Conservation (phyloP, 2,329 filamentous ascomycete species). For the Colletotrichum scovillei region DNA sequence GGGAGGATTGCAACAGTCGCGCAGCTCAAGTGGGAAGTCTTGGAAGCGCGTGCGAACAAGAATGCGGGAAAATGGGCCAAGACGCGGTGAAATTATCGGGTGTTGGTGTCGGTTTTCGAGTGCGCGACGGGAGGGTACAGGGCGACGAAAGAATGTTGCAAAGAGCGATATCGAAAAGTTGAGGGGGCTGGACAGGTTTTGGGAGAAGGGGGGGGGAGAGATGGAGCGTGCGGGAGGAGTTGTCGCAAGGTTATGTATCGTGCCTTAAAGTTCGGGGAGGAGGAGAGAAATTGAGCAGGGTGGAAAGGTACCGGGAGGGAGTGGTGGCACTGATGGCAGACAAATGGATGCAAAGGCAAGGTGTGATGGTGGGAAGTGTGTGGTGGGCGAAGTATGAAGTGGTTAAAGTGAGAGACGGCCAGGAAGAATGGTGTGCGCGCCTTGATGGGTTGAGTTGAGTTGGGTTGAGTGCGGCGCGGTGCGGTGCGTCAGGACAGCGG, state of each 20-base stretch:
- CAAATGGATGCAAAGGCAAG: conserved; percentile 23
- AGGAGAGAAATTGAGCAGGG: conserved; percentile 16
- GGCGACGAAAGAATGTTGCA: conserved; percentile 27
- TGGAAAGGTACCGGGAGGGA: conserved; percentile 25
- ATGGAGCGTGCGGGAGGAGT: conserved; percentile 23
- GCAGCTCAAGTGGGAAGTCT: conserved; percentile 11
- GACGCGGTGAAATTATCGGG: conserved; percentile 26
- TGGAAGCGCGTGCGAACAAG: not conserved
- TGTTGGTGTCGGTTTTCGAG: conserved; percentile 5
- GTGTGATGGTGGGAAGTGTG: conserved; percentile 36
- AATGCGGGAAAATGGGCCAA: conserved; percentile 1
- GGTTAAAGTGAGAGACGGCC: conserved; percentile 20
- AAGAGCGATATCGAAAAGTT: conserved; percentile 23
- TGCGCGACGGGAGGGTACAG: conserved; percentile 23
- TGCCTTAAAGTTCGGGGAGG: conserved; percentile 29
- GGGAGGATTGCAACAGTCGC: conserved; percentile 18
- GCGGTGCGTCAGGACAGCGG: conserved; percentile 28
- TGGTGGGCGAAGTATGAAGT: not conserved
- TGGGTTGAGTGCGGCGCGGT: conserved; percentile 22
- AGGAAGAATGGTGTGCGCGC: conserved; percentile 32
- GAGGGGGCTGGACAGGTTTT: conserved; percentile 16
- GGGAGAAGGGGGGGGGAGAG: conserved; percentile 1
- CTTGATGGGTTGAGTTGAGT: conserved; percentile 33
- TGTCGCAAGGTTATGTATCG: conserved; percentile 38
- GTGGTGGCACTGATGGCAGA: conserved; percentile 21